Evolutionary conservation across 1,284 basidiomycete species (phyloP).

Genomic region (Leccinum solheimii): DNA sequence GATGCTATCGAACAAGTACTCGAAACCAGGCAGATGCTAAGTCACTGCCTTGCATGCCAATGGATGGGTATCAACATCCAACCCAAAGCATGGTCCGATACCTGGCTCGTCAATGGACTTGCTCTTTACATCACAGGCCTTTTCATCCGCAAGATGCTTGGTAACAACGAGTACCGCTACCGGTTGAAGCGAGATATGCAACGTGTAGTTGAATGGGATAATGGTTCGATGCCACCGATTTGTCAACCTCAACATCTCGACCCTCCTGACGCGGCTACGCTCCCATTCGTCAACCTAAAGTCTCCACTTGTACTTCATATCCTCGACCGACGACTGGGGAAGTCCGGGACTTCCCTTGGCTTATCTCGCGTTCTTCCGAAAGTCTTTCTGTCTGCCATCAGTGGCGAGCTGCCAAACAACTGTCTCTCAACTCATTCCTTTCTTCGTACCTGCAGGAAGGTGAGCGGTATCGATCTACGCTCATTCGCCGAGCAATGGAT

Average conservation of each 20-base stretch:
- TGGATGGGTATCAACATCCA: conserved; percentile 98
- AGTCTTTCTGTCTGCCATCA: conserved; percentile 91
- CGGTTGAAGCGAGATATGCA: conserved; percentile 96
- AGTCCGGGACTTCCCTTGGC: conserved; percentile 93
- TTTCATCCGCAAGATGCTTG: conserved; percentile 85
- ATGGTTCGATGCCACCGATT: conserved; percentile 89
- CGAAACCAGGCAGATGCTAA: conserved; percentile 85
- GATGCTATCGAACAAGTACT: conserved; percentile 93
- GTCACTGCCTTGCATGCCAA: conserved; percentile 90
- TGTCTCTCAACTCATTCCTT: conserved; percentile 89
- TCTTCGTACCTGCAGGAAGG: conserved; percentile 89
- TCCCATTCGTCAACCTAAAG: conserved; percentile 94
- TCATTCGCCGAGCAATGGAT: conserved; percentile 98
- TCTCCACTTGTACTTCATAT: conserved; percentile 95
- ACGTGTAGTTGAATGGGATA: conserved; percentile 87
- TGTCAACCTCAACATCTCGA: conserved; percentile 87
- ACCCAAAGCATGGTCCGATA: conserved; percentile 92
- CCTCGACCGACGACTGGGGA: conserved; percentile 89
- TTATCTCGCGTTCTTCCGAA: conserved; percentile 95
- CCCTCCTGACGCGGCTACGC: conserved; percentile 74
- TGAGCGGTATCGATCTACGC: conserved; percentile 87
- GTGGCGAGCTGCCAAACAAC: conserved; percentile 86
- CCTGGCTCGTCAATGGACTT: conserved; percentile 94
- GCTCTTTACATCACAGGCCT: conserved; percentile 89
- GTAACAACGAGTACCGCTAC: conserved; percentile 98